Conservation (phyloP, 2,329 filamentous ascomycete genomes). For the Colletotrichum nymphaeae region DNA sequence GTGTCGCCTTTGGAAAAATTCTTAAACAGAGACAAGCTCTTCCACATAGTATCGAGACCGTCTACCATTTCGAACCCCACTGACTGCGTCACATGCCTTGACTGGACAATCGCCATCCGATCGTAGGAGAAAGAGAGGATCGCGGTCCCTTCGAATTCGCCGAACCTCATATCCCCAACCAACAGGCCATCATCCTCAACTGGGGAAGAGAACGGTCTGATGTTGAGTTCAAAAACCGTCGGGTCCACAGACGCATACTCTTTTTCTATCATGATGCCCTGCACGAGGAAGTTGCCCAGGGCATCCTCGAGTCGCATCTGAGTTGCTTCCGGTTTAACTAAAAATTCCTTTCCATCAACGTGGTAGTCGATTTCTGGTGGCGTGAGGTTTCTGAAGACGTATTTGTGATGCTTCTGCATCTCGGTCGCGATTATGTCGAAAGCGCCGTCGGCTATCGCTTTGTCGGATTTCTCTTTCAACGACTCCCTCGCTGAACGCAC, state of each 20-base stretch:
- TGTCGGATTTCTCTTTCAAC: not conserved
- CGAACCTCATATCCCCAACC: constrained; percentile 2
- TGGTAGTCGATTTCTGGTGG: not conserved
- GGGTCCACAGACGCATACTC: not conserved
- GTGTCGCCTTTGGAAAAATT: not conserved
- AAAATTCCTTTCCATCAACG: not conserved
- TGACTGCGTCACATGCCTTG: not conserved
- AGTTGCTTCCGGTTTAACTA: not conserved
- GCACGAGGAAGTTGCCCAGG: not conserved
- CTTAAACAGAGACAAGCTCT: too few relatives aligned
- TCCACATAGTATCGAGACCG: too few relatives aligned
- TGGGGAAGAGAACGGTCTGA: not conserved
- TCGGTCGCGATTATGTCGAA: not conserved
- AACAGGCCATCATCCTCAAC: not conserved
- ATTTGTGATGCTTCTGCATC: not conserved
- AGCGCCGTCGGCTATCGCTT: not conserved
- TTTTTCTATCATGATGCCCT: not conserved
- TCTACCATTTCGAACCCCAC: too few relatives aligned
- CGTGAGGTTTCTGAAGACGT: not conserved
- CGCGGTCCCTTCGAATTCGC: not conserved
- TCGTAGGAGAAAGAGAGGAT: not conserved
- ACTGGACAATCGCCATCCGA: not conserved
- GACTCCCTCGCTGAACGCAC: too few relatives aligned
- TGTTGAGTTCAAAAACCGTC: not conserved
- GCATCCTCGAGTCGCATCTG: not conserved